Conservation (phyloP, 352 stramenopile genomes). For the Globisporangium iwayamae region DNA sequence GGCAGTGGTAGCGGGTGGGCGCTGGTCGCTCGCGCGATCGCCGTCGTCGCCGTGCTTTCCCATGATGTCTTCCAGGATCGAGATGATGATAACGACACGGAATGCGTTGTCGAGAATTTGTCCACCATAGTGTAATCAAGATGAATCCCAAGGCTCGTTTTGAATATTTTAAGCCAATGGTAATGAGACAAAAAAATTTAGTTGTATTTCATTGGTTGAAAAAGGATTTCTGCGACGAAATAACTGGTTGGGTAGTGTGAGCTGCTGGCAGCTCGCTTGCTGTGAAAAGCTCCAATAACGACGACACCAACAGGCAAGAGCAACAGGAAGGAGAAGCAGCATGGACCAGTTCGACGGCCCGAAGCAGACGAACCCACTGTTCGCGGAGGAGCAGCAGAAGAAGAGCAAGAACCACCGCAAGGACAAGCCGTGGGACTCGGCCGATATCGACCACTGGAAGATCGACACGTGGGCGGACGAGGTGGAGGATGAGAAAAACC, state of each 20-base stretch:
- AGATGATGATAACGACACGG: neutral
- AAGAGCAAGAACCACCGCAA: conserved; percentile 95
- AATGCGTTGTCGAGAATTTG: neutral
- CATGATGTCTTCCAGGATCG: neutral
- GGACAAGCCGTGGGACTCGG: conserved; percentile 99
- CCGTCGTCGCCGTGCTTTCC: neutral
- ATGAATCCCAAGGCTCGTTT: neutral
- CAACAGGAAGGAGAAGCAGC: neutral
- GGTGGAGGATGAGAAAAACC: conserved; percentile 80
- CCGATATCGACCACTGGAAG: conserved; percentile 99
- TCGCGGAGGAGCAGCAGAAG: conserved; percentile 30
- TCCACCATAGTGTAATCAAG: neutral
- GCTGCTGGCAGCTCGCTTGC: neutral
- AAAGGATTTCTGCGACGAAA: neutral
- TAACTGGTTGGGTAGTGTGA: conserved; percentile 4
- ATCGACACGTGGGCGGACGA: conserved; percentile 85
- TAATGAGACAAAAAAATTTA: no score
- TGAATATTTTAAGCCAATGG: neutral
- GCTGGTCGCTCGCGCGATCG: neutral
- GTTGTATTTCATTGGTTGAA: neutral
- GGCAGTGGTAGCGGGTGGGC: neutral
- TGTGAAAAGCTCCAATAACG: neutral
- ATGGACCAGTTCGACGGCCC: conserved; percentile 79
- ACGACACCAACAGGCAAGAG: neutral
- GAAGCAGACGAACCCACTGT: conserved; percentile 36